phyloP scores from a whole-genome alignment of 148 eudicot genomes.

The Silene conica region DNA sequence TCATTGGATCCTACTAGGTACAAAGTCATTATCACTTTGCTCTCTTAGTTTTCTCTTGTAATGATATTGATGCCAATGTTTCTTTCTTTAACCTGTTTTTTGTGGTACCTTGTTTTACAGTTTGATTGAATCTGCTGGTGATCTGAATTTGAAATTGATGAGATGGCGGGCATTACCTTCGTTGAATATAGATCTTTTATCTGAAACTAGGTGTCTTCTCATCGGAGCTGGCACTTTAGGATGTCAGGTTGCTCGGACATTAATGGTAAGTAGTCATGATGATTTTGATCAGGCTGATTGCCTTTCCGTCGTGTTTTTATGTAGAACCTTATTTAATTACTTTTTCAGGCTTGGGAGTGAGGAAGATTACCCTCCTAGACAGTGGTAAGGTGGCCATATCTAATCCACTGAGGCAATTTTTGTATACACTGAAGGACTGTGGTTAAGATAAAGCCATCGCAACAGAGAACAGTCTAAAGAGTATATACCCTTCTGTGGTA shows the following conservation, averaged over 20 bases:
- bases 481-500: slow-evolving; percentile 84
- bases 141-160: too few relatives aligned
- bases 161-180: too few relatives aligned
- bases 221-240: too few relatives aligned
- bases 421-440: slow-evolving; percentile 77
- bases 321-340: not conserved
- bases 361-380: slow-evolving; percentile 80
- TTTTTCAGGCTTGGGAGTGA: slow-evolving; percentile 84
- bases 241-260: too few relatives aligned
- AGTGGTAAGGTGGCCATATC: slow-evolving; percentile 93
- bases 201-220: too few relatives aligned
- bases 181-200: too few relatives aligned
- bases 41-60: not conserved
- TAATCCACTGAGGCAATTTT: slow-evolving; percentile 88
- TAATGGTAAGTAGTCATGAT: too few relatives aligned
- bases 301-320: not conserved
- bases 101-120: too few relatives aligned
- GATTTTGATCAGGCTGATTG: too few relatives aligned
- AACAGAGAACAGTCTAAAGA: slow-evolving; percentile 61
- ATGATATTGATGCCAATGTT: slow-evolving; percentile 6
- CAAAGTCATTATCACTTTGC: slow-evolving; percentile 10
- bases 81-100: too few relatives aligned
- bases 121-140: too few relatives aligned
- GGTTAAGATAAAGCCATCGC: slow-evolving; percentile 78
- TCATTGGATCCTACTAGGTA: too few relatives aligned